Conservation (phyloP, 495 filamentous ascomycete species). For the Penicillium verhagenii region DNA sequence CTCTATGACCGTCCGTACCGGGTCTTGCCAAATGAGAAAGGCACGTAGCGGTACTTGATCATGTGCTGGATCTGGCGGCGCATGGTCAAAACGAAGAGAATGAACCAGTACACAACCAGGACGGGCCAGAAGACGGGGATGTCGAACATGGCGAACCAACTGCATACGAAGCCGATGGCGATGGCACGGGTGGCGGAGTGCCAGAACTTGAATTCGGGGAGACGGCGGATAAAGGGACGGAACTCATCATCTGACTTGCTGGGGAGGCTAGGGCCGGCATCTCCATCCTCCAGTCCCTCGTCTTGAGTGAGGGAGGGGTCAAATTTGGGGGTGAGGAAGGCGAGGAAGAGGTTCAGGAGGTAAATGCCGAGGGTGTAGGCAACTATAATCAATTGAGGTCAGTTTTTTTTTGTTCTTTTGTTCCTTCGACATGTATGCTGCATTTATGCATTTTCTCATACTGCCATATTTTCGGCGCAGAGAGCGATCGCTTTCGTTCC, state of each 20-base stretch:
- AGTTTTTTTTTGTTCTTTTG: conserved; percentile 3
- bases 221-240: conserved; percentile 89
- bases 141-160: conserved; percentile 90
- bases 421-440: no score
- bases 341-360: conserved; percentile 98
- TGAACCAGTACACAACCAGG: conserved; percentile 96
- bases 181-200: conserved; percentile 88
- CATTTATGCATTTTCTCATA: neutral
- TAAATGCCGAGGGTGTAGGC: conserved; percentile 98
- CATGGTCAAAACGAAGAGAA: conserved; percentile 94
- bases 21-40: conserved; percentile 90
- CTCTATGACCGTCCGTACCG: conserved; percentile 61
- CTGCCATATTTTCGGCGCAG: neutral
- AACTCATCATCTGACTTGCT: conserved; percentile 97
- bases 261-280: conserved; percentile 65
- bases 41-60: conserved; percentile 99
- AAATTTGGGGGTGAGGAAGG: conserved; percentile 97
- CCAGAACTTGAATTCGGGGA: conserved; percentile 99
- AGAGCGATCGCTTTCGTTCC: neutral
- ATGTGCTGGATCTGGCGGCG: conserved; percentile 98
- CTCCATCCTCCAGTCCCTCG: conserved; percentile 92
- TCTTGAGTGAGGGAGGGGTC: conserved; percentile 95
- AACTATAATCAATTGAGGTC: conserved; percentile 50
- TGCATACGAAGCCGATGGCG: conserved; percentile 78
- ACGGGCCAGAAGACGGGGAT: conserved; percentile 99